Percentiles rank a stretch among this genome's conserved stretches.
These are phyloP conservation scores for Thuidium tamariscinum DNA, from an alignment of 225 moss, liverwort and hornwort species.

Conservation along the genomic window DNA sequence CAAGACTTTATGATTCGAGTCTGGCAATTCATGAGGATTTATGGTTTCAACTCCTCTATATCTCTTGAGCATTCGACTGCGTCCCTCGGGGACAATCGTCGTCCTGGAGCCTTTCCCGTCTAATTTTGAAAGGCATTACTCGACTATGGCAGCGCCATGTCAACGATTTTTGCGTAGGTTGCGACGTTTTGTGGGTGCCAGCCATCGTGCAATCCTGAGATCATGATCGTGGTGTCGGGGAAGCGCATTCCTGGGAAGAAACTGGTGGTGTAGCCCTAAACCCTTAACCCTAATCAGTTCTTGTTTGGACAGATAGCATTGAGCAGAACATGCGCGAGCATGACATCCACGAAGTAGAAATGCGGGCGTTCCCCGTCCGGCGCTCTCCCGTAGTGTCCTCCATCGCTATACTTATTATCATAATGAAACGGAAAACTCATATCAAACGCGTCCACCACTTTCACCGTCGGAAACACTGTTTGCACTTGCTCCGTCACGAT, in stretches of 20 bases:
- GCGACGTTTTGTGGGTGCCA: not conserved
- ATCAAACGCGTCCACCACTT: constrained; percentile 53
- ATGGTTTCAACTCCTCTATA: not conserved
- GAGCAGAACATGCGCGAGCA: constrained; percentile 16
- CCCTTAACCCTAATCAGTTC: not conserved
- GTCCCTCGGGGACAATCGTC: not conserved
- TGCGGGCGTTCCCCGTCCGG: constrained; percentile 9
- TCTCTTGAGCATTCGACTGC: not conserved
- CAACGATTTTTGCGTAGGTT: not conserved
- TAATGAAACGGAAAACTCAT: constrained; percentile 70
- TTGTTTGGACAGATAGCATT: not conserved
- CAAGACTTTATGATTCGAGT: not conserved
- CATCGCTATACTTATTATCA: constrained; percentile 50
- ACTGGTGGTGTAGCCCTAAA: not conserved
- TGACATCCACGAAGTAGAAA: constrained; percentile 43
- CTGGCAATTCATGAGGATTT: not conserved
- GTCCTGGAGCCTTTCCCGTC: not conserved
- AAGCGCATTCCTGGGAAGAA: not conserved
- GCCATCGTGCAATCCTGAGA: not conserved
- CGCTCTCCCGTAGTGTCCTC: constrained; percentile 58
- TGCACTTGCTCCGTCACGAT: constrained; percentile 48
- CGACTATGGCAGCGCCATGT: constrained; percentile 14
- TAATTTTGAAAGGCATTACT: not conserved
- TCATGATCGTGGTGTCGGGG: not conserved
- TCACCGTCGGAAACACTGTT: constrained; percentile 9